These are phyloP conservation scores for Leccinum rimulosum DNA, from an alignment of 768 basidiomycete genomes.

Conservation along the genomic window DNA sequence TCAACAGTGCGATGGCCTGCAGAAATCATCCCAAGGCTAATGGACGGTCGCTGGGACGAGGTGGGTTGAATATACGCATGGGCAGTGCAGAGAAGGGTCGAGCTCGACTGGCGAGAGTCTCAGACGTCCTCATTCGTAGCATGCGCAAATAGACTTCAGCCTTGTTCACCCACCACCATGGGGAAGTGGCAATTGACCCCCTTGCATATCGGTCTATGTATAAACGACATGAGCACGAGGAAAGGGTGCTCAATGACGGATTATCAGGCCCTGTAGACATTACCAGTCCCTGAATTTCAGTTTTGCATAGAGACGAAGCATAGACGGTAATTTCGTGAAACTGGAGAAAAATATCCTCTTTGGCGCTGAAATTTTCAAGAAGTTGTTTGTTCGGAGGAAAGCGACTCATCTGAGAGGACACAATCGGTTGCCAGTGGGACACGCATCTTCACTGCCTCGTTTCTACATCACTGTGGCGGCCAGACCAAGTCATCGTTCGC, in stretches of 20 bases:
- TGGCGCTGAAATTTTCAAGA: not conserved
- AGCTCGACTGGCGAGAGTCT: too few species aligned
- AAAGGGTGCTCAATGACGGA: slow-evolving; percentile 47
- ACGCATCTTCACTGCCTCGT: not conserved
- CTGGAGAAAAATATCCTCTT: not conserved
- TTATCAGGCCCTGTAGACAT: slow-evolving; percentile 64
- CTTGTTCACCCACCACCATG: too few species aligned
- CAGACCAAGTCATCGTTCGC: not conserved
- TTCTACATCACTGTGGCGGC: not conserved
- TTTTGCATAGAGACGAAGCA: too few species aligned
- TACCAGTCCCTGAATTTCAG: too few species aligned
- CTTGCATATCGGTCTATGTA: slow-evolving; percentile 44
- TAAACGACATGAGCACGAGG: not conserved
- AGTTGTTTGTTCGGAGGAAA: not conserved
- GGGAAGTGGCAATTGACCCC: slow-evolving; percentile 32
- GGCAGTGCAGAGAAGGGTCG: too few species aligned
- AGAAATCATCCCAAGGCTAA: too few species aligned
- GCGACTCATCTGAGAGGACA: not conserved
- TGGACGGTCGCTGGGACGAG: too few species aligned
- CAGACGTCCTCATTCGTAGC: too few species aligned
- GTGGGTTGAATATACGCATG: too few species aligned
- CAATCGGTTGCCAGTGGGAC: not conserved
- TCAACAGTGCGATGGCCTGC: too few species aligned
- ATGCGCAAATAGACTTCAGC: too few species aligned
- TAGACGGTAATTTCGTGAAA: too few species aligned